These are phyloP conservation scores for Hura crepitans DNA, from an alignment of 441 rosid genomes.

Conservation along the genomic window DNA sequence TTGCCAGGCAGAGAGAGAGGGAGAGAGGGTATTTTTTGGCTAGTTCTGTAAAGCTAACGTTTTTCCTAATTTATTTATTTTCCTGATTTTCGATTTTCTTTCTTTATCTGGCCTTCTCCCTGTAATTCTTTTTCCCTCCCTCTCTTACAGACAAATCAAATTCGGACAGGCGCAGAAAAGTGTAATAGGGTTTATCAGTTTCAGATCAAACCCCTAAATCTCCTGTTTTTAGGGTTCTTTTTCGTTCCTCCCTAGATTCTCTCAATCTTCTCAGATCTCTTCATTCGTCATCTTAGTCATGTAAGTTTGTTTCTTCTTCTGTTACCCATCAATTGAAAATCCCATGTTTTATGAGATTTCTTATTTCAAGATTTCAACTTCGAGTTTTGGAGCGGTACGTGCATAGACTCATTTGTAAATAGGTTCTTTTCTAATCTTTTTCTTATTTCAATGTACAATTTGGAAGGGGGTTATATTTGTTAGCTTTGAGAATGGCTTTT, in stretches of 20 bases:
- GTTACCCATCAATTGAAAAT: constrained; percentile 8
- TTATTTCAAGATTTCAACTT: constrained; percentile 6
- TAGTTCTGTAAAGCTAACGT: neutral
- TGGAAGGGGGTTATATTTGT: constrained; percentile 19
- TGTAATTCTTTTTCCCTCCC: constrained; percentile 3
- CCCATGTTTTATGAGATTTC: neutral
- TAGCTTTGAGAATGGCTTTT: constrained; percentile 21
- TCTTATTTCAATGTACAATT: neutral
- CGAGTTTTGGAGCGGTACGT: constrained; percentile 9
- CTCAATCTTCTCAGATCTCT: constrained; percentile 31
- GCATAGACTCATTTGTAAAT: constrained; percentile 8
- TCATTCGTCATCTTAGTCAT: constrained; percentile 11
- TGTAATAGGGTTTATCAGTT: constrained; percentile 32
- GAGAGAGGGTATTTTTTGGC: neutral
- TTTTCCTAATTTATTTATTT: neutral
- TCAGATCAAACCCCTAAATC: constrained; percentile 16
- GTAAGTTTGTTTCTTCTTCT: constrained; percentile 29
- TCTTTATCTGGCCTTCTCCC: neutral
- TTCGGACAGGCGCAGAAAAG: constrained; percentile 9
- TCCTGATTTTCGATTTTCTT: neutral
- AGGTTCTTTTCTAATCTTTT: constrained; percentile 8
- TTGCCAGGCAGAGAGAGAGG: too few relatives aligned
- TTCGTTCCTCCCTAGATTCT: constrained; percentile 17
- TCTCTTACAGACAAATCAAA: constrained; percentile 1
- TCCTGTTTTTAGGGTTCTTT: constrained; percentile 22